Evolutionary conservation across 129 eudicot species (phyloP).

Genomic region (Saussurea involucrata): DNA sequence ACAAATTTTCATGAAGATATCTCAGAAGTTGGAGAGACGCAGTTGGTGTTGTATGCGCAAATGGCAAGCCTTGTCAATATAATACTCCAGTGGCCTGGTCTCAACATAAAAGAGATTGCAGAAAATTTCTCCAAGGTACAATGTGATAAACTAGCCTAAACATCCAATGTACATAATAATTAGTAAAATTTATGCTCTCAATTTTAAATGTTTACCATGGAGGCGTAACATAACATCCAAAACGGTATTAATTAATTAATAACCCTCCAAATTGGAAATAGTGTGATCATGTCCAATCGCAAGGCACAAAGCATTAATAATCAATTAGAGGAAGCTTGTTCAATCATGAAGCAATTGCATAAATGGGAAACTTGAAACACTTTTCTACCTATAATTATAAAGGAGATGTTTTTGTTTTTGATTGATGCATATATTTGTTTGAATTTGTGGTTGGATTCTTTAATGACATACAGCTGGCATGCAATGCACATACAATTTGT

Average conservation of each 20-base stretch:
- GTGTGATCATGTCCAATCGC: background rate
- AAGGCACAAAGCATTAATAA: background rate
- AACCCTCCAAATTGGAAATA: background rate
- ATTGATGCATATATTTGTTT: background rate
- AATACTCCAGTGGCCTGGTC: constrained; percentile 78
- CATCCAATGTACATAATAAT: background rate
- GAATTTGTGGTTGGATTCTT: constrained; percentile 1
- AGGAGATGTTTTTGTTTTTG: background rate
- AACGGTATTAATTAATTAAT: background rate
- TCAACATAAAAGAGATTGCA: constrained; percentile 74
- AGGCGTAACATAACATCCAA: background rate
- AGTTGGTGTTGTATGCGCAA: constrained; percentile 83
- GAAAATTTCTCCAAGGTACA: constrained; percentile 88
- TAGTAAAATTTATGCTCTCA: background rate
- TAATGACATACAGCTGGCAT: constrained; percentile 65
- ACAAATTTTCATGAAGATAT: constrained; percentile 49
- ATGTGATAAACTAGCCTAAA: constrained; percentile 4
- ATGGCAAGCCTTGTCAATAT: constrained; percentile 90
- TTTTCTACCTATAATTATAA: background rate
- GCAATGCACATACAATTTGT: constrained; percentile 93
- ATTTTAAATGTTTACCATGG: background rate
- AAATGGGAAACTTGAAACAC: background rate
- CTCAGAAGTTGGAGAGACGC: constrained; percentile 68
- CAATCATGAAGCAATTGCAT: background rate
- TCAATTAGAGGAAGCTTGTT: background rate